Base-by-base conservation (phyloP, 176 grass and related monocot genomes). In the Cymbopogon citratus region DNA sequence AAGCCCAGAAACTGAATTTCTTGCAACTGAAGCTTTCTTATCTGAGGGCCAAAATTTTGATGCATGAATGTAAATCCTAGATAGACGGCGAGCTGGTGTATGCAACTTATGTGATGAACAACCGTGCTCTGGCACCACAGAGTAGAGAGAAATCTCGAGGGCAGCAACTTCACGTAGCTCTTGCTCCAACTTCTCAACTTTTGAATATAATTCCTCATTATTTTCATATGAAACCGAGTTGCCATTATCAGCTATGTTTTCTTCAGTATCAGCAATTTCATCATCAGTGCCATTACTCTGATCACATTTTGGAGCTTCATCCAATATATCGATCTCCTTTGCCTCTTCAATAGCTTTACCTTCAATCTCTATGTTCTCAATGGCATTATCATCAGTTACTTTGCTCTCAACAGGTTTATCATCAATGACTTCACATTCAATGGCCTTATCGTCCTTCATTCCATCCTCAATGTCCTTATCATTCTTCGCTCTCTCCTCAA, bases 81-180 rank as follows among this genome's bases (percentile, higher is more conserved):
- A 92, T 43, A 97, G 91, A 72, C 89, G 90, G 13, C 89, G 87
- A 69, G 94, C 94, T 73, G 94, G 91, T 38, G 89, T 94, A 49
- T 97, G 91, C 52, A 97, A 48, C 83, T 97, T 97, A 89, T 97
- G 89, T 5, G 80, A 91, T 85, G 94, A 97, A 82, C 87, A 90
- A 36, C 85, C 87, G 6, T 97, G 94, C 76, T 97, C 94, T 65
- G 94, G 86, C 70, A 93, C 63, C 25, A 97, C 79, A 18, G 91
- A 91, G 35, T 97, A 97, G 69, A 97, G 87, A 72, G 87, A 89
- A 65, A 97, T 86, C 84, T 97, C 94, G 2, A 93, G 85, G 23
- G 94, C 91, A 93, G 94, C 94, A 81, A 90, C 84, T 87, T 97
- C 94, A 56, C 94, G 83, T 48, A 97, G 64, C 34, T 97, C 94